Percentiles rank a stretch among this genome's conserved stretches.
phyloP scores from a whole-genome alignment of 1,139 yeast genomes.

The Hyphopichia khmerensis region DNA sequence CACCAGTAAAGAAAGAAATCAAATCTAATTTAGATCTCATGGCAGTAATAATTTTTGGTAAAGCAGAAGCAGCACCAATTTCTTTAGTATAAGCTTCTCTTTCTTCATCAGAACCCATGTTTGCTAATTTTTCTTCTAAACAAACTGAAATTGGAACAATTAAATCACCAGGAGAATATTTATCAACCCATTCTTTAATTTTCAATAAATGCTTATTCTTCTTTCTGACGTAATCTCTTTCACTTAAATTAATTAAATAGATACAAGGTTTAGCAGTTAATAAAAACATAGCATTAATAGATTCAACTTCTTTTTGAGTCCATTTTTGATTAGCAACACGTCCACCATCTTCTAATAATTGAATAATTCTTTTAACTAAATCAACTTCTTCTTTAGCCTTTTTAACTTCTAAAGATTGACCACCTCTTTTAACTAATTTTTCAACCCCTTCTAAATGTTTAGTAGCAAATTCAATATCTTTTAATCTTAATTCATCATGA shows the following conservation, averaged over 20 bases:
- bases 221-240: constrained; percentile 92
- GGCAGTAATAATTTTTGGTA: constrained; percentile 82
- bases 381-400: constrained; percentile 90
- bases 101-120: constrained; percentile 87
- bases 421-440: constrained; percentile 89
- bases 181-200: constrained; percentile 97
- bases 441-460: constrained; percentile 87
- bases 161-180: constrained; percentile 88
- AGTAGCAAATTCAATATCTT: constrained; percentile 92
- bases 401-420: constrained; percentile 93
- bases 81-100: constrained; percentile 86
- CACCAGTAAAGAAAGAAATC: constrained; percentile 82
- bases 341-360: constrained; percentile 75
- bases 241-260: constrained; percentile 90
- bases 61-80: constrained; percentile 79
- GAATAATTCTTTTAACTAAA: constrained; percentile 74
- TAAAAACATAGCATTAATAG: constrained; percentile 81
- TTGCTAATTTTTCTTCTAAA: constrained; percentile 89
- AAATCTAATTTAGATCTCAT: constrained; percentile 84
- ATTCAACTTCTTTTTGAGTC: constrained; percentile 88
- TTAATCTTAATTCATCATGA: constrained; percentile 86
- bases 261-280: constrained; percentile 96
- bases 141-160: constrained; percentile 93
- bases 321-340: constrained; percentile 91
- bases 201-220: constrained; percentile 91